Base-by-base conservation (phyloP, 345 rosid species). In the Diplotaxis tenuifolia region DNA sequence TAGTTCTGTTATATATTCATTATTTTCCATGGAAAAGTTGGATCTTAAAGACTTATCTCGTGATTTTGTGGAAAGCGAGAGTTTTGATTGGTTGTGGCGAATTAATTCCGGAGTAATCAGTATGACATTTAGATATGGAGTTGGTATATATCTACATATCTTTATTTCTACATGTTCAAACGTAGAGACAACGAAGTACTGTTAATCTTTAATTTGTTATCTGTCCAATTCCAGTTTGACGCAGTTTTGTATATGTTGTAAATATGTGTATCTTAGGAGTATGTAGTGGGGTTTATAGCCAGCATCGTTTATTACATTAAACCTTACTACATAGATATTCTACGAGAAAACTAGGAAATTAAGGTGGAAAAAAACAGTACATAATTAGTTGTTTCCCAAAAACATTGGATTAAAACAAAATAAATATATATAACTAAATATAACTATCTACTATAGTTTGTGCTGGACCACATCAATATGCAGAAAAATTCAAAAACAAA, bases 391-490 rank as follows among this genome's bases (percentile, higher is more conserved):
- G 18, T 45, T 45, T 45, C 50, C 50, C 50, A 45, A n/a, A 45
- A 45, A 45, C 7, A 40, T n/a, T 45, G 19, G 50, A 45, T 45
- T 45, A n/a, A 45, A 45, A 45, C 18, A 45, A 45, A 5, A 45
- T n/a, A n/a, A 45, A 45, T 15, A 1, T n/a, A 7, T 47, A 47
- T 40, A 4, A 40, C 7, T 14, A 45, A 42, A 42, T 16, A 47
- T 47, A 47, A 47, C 54, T 47, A 47, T 47, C 21, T 7, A 47
- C 54, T 16, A 16, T 47, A 21, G 78, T 52, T 49, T 25, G 31
- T 59, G 42, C 25, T 75, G 78, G 78, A 75, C 78, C 78, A 75
- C 78, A 52, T 60, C 78, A 75, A 75, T 67, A 67, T 25, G 73
- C 68, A 75, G 68, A 75, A 67, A 60, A 67, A 9, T 14, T 60